Base-by-base conservation (phyloP, 2,329 filamentous ascomycete genomes). In the Scedosporium boydii region DNA sequence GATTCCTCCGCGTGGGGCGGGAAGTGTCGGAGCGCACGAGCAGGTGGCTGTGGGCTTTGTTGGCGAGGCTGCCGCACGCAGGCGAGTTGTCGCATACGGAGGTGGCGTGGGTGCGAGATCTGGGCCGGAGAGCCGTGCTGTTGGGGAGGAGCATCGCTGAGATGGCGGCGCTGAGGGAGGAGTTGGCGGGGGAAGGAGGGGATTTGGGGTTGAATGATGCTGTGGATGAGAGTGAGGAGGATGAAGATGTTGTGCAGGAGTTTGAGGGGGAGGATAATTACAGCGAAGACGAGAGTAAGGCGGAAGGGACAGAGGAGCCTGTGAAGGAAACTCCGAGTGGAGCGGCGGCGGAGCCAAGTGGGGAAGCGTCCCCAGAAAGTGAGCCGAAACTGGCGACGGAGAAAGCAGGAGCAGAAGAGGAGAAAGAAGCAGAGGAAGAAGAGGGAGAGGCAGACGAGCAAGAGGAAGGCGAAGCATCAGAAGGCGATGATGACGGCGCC, bases 11-110 rank as follows among this genome's bases (percentile, higher is more conserved):
- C 56, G 82, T 81, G 59, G 83, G 82, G n/a, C 74, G 78, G 23
- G 79, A 81, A 34, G 77, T 91, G 34, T 79, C 84, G 27, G 82
- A 84, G 68, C 82, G 87, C 58, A 86, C 90, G 4, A 92, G 91
- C 64, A 82, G 86, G 16, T 98, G 93, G 93, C 78, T 90, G 3
- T 97, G 92, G 93, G 87, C 88, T 0, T 74, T 96, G 63, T 78
- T 97, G 55, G 91, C 89, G 2, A 83, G 86, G 63, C 80, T 93
- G 63, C 87, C 89, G 0, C 89, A 90, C 42, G 77, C 85, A 9
- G 91, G 91, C 1, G 86, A 90, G 72, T 77, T 97, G 71, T 84
- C 85, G 64, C 88, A 90, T 65, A 83, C 86, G 53, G 89, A 95
- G 69, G 84, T 96, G 38, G 87, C 86, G 4, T 85, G 86, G 69